Evolutionary conservation across 2,329 filamentous ascomycete genomes (phyloP).

Genomic region (Fusarium drepaniforme): DNA sequence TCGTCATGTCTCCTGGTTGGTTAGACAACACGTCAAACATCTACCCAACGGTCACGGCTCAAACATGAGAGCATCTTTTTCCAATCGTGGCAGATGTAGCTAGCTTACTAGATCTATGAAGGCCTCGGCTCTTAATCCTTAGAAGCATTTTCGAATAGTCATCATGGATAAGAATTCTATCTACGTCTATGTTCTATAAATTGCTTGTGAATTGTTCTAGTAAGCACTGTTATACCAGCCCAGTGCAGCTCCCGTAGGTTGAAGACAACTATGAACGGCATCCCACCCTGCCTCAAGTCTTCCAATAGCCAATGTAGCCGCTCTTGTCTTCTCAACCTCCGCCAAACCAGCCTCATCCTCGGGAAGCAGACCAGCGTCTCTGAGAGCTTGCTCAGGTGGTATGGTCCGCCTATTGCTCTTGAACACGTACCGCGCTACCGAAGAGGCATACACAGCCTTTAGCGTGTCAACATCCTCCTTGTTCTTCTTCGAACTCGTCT

Average conservation of each 20-base stretch:
- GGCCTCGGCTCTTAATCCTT: too few relatives aligned
- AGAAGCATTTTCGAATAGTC: background rate
- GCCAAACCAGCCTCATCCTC: background rate
- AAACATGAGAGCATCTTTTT: background rate
- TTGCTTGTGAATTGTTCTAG: background rate
- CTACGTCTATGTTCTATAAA: background rate
- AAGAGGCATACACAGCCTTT: background rate
- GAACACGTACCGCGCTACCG: background rate
- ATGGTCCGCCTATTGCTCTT: background rate
- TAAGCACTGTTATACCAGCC: background rate
- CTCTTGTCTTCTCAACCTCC: background rate
- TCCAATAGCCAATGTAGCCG: background rate
- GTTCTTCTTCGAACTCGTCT: background rate
- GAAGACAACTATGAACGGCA: background rate
- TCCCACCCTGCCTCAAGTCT: background rate
- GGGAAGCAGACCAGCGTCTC: background rate
- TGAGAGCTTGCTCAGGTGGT: background rate
- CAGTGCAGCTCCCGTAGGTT: background rate
- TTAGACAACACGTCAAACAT: too few relatives aligned
- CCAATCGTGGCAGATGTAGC: background rate
- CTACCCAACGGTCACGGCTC: too few relatives aligned
- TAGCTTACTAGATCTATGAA: background rate
- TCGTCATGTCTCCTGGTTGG: too few relatives aligned
- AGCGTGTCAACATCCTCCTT: background rate
- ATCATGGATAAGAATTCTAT: background rate